Evolutionary conservation across 1,284 basidiomycete genomes (phyloP).

Genomic region (Peniophora sp.): DNA sequence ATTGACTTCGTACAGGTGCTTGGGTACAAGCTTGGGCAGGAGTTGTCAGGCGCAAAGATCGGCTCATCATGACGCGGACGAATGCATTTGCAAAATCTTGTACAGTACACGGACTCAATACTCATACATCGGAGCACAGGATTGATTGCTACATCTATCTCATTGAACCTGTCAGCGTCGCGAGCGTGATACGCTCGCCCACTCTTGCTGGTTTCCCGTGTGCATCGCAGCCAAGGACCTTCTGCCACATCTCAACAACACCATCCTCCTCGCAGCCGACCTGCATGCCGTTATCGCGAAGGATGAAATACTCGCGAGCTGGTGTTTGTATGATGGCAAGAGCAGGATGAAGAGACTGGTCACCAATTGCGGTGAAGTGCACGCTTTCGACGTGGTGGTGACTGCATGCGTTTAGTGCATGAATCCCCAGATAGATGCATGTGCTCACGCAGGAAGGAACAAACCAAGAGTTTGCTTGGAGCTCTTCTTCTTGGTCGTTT

Average conservation of each 20-base stretch:
- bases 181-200: background rate
- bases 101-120: background rate
- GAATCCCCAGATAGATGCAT: background rate
- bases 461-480: constrained; percentile 33
- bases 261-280: constrained; percentile 71
- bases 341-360: constrained; percentile 44
- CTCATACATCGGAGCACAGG: background rate
- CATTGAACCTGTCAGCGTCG: constrained; percentile 1
- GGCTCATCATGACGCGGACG: constrained; percentile 21
- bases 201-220: constrained; percentile 9
- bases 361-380: constrained; percentile 42
- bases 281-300: constrained; percentile 68
- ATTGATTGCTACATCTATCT: background rate
- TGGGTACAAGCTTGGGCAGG: constrained; percentile 82
- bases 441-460: constrained; percentile 52
- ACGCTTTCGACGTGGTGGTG: constrained; percentile 72
- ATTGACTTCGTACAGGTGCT: constrained; percentile 43
- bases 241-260: constrained; percentile 51
- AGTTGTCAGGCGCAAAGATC: constrained; percentile 66
- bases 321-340: constrained; percentile 63
- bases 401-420: constrained; percentile 22
- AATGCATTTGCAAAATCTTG: background rate
- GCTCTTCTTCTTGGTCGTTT: constrained; percentile 10
- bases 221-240: constrained; percentile 42
- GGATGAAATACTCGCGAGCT: constrained; percentile 53